Base-by-base conservation (phyloP, 371 early-diverging fungal genomes). In the Actinomortierella wolfii region DNA sequence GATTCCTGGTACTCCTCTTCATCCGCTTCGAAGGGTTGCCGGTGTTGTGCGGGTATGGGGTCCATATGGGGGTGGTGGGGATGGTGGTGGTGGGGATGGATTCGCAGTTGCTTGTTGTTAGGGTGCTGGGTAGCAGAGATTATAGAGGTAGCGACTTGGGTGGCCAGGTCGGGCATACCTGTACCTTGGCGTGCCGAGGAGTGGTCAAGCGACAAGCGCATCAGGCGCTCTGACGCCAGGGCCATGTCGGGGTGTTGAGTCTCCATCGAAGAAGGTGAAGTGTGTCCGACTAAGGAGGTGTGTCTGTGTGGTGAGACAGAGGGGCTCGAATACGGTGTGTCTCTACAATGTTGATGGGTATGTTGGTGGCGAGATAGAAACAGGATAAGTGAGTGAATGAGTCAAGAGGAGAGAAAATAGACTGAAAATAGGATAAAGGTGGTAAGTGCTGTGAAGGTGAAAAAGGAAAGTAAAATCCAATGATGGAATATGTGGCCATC, bases 51-150 rank as follows among this genome's bases (percentile, higher is more conserved):
- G 34, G 34, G 34, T 11, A 34, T 34, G 34, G 34, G 25, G 23
- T 39, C 17, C 39, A 7, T 14, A 3, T 51, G 49, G 8, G 50
- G 51, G 55, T 56, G 56, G 17, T 34, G 18, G 57, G n/a, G 14
- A 13, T 58, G 45, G 28, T 57, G 39, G 39, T 42, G 14, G 21
- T 61, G 50, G 15, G 39, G 47, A 20, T 41, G 42, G n/a, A 26
- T 50, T n/a, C 52, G 63, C 52, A 17, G 56, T 23, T 26, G 57
- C 34, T 57, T 41, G 57, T 57, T 49, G 61, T n/a, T 2, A 29
- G 21, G 55, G 55, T 21, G 56, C 46, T 23, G 51, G 44, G 44
- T 23, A 29, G 57, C 26, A 24, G 48, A 48, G 48, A 48, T 48
- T 9, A 26, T 7, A 17, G 24, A 21, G 48, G 48, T 48, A 11